Conservation (phyloP, 73 alveolate genomes). For the Paramecium sexaurelia region DNA sequence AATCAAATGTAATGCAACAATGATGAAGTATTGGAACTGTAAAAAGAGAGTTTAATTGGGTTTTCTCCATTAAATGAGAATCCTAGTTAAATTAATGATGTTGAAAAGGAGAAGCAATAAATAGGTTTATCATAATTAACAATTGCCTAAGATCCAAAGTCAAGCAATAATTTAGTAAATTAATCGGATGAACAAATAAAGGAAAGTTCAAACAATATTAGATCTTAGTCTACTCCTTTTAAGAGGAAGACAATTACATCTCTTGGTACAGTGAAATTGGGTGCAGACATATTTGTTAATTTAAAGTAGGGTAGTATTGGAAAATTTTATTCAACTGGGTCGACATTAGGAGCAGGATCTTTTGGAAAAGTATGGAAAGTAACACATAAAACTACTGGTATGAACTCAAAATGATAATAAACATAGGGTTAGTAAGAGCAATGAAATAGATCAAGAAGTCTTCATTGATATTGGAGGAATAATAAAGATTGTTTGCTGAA, state of each 20-base stretch:
- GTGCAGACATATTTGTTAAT: constrained; percentile 25
- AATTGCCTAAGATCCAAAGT: not conserved
- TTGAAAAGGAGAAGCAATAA: not conserved
- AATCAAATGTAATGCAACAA: not conserved
- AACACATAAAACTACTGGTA: constrained; percentile 40
- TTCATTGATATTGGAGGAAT: constrained; percentile 44
- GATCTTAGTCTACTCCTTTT: not conserved
- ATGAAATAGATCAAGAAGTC: constrained; percentile 58
- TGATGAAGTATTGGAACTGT: not conserved
- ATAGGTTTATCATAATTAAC: not conserved
- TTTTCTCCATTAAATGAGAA: not conserved
- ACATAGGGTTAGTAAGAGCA: constrained; percentile 57
- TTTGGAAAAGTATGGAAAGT: constrained; percentile 54
- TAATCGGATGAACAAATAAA: not conserved
- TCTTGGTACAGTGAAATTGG: constrained; percentile 22
- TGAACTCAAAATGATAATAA: not conserved
- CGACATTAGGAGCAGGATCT: not conserved
- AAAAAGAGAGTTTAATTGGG: not conserved
- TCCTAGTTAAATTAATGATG: not conserved
- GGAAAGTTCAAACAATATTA: not conserved
- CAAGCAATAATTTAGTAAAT: not conserved
- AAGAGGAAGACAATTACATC: not conserved
- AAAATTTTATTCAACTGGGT: constrained; percentile 18
- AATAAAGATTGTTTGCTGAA: constrained; percentile 65
- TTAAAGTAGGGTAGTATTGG: constrained; percentile 13